phyloP scores from a whole-genome alignment of 2,329 filamentous ascomycete species.

The Atkinsonella hypoxylon region DNA sequence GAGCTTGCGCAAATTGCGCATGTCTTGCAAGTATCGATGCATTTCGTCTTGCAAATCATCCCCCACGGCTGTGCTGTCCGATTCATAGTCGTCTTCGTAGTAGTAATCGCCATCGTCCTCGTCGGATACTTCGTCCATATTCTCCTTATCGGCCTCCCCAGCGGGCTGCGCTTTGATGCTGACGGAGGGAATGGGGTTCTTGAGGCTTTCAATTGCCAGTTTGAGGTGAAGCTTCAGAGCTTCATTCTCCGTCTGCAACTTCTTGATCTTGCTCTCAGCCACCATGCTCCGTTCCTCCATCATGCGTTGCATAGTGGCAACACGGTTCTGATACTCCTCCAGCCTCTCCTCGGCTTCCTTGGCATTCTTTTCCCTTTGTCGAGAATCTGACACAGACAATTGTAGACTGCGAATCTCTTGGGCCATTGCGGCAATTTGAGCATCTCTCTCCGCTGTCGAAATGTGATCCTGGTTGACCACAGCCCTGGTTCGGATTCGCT shows the following conservation, averaged over 20 bases:
- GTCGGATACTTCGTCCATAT: constrained; percentile 23
- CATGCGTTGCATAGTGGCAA: constrained; percentile 79
- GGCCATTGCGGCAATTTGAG: constrained; percentile 87
- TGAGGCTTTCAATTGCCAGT: constrained; percentile 72
- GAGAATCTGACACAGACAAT: constrained; percentile 55
- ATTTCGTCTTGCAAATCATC: constrained; percentile 73
- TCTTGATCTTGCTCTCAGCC: constrained; percentile 86
- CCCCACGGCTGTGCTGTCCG: constrained; percentile 32
- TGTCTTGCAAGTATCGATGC: constrained; percentile 72
- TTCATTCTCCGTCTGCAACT: constrained; percentile 81
- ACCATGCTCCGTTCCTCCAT: constrained; percentile 93
- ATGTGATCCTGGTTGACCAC: constrained; percentile 94
- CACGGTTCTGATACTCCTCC: constrained; percentile 89
- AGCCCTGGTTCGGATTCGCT: constrained; percentile 88
- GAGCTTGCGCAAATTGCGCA: constrained; percentile 49
- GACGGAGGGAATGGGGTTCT: constrained; percentile 73
- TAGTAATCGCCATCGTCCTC: constrained; percentile 43
- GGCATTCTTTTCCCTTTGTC: constrained; percentile 62
- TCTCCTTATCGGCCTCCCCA: constrained; percentile 16
- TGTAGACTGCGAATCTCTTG: constrained; percentile 86
- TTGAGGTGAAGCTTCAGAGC: constrained; percentile 77
- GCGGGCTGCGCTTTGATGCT: constrained; percentile 20
- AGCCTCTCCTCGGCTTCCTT: constrained; percentile 70
- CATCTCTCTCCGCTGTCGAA: constrained; percentile 83
- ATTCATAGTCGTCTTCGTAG: constrained; percentile 44